phyloP scores from a whole-genome alignment of 2,329 filamentous ascomycete genomes.

The Curvularia eragrostidis region DNA sequence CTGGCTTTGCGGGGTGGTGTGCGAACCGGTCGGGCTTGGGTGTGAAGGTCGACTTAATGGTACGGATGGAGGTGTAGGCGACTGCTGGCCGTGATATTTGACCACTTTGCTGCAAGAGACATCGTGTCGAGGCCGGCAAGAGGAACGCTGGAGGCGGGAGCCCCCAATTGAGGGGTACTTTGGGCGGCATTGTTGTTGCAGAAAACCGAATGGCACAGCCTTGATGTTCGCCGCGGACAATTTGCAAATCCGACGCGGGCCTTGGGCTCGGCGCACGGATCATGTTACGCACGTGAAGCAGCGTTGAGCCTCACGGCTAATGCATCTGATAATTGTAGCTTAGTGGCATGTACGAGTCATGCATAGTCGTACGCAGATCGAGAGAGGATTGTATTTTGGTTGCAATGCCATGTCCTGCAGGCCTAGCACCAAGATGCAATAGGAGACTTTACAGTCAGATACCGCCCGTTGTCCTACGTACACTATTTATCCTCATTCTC shows the following conservation, averaged over 20 bases:
- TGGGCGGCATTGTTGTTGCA: conserved; percentile 42
- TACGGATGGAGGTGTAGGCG: conserved; percentile 38
- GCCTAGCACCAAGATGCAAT: conserved; percentile 15
- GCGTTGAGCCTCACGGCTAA: background rate
- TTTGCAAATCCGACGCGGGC: conserved; percentile 20
- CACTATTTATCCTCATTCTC: conserved; percentile 5
- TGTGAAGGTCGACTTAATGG: conserved; percentile 65
- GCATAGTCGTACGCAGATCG: background rate
- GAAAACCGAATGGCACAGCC: conserved; percentile 15
- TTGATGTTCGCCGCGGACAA: conserved; percentile 27
- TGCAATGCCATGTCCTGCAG: conserved; percentile 16
- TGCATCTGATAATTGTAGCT: background rate
- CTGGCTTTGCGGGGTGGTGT: conserved; percentile 56
- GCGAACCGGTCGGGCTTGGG: conserved; percentile 61
- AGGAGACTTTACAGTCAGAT: conserved; percentile 18
- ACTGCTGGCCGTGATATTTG: conserved; percentile 20
- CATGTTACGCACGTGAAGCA: conserved; percentile 13
- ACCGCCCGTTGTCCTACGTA: conserved; percentile 15
- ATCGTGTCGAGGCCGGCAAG: conserved; percentile 37
- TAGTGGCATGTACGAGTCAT: background rate
- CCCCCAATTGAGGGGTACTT: conserved; percentile 45
- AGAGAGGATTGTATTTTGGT: conserved; percentile 1
- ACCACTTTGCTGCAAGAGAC: conserved; percentile 30
- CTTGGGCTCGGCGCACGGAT: conserved; percentile 9
- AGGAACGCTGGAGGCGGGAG: conserved; percentile 38